These are phyloP conservation scores for Annulohypoxylon moriforme DNA, from an alignment of 495 filamentous ascomycete species.

Conservation along the genomic window DNA sequence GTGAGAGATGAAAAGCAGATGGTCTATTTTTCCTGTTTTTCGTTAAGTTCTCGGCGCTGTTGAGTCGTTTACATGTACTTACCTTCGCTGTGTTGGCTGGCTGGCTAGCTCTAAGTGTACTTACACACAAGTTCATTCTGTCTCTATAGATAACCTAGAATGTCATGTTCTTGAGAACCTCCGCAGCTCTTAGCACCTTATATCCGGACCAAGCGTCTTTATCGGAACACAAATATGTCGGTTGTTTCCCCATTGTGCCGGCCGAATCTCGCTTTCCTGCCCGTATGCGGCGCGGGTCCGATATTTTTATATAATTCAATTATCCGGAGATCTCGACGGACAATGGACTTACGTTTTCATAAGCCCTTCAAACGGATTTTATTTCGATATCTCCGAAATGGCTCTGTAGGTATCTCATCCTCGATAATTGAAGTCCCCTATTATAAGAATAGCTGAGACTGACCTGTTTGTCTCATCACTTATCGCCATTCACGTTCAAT, in stretches of 20 bases:
- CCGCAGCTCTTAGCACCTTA: no score
- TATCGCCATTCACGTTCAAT: background rate
- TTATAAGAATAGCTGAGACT: background rate
- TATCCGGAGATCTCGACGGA: background rate
- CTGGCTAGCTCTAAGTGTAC: slow-evolving; percentile 7
- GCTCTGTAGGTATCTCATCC: background rate
- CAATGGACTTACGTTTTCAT: background rate
- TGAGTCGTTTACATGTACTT: background rate
- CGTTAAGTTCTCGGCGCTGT: background rate
- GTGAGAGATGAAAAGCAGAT: background rate
- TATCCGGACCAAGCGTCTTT: no score
- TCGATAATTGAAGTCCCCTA: background rate
- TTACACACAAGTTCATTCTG: slow-evolving; percentile 1
- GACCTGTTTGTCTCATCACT: background rate
- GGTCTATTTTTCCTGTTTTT: background rate
- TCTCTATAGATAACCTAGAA: background rate
- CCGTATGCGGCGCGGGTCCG: background rate
- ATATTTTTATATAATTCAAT: background rate
- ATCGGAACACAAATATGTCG: background rate
- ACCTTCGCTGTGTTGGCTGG: background rate
- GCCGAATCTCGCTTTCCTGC: background rate
- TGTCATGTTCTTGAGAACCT: background rate
- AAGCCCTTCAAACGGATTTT: background rate
- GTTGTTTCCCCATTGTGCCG: background rate
- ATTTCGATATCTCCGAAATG: background rate